Percentiles rank a stretch among this genome's conserved stretches.
These are phyloP conservation scores for Pholiota conissans DNA, from an alignment of 768 basidiomycete species.

Conservation along the genomic window DNA sequence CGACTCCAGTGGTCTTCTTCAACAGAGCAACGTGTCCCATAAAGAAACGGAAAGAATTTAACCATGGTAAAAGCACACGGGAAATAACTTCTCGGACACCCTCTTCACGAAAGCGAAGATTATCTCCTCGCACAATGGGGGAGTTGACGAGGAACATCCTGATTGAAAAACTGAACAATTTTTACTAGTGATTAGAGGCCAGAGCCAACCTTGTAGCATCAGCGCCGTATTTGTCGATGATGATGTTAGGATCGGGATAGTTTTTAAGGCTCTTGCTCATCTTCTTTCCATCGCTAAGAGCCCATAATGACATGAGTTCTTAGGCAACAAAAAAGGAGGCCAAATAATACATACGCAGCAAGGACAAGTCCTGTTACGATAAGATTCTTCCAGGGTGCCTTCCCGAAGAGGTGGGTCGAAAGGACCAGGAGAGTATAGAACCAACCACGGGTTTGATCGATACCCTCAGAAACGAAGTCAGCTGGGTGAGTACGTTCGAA, in stretches of 20 bases:
- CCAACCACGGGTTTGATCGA: constrained; percentile 99
- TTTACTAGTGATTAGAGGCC: not conserved
- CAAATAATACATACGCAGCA: constrained; percentile 65
- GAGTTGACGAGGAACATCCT: constrained; percentile 99
- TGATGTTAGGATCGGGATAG: constrained; percentile 92
- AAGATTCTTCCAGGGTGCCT: constrained; percentile 97
- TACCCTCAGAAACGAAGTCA: constrained; percentile 96
- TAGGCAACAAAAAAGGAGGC: not conserved
- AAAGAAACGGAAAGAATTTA: constrained; percentile 99
- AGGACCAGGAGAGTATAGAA: constrained; percentile 98
- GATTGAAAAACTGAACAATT: not conserved
- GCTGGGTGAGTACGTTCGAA: constrained; percentile 90
- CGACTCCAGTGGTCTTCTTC: constrained; percentile 74
- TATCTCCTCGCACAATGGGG: constrained; percentile 96
- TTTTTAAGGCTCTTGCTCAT: constrained; percentile 99
- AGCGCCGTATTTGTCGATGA: constrained; percentile 91
- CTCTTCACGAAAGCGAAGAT: constrained; percentile 96
- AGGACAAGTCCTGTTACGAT: constrained; percentile 96
- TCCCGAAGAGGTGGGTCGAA: constrained; percentile 92
- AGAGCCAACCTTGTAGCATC: constrained; percentile 80
- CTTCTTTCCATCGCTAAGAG: constrained; percentile 89
- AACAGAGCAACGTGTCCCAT: constrained; percentile 88
- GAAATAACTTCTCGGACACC: constrained; percentile 97
- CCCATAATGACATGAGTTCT: not conserved
- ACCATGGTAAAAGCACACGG: constrained; percentile 95